phyloP scores from a whole-genome alignment of 164 flowering plant genomes.

The Litsea cubeba region DNA sequence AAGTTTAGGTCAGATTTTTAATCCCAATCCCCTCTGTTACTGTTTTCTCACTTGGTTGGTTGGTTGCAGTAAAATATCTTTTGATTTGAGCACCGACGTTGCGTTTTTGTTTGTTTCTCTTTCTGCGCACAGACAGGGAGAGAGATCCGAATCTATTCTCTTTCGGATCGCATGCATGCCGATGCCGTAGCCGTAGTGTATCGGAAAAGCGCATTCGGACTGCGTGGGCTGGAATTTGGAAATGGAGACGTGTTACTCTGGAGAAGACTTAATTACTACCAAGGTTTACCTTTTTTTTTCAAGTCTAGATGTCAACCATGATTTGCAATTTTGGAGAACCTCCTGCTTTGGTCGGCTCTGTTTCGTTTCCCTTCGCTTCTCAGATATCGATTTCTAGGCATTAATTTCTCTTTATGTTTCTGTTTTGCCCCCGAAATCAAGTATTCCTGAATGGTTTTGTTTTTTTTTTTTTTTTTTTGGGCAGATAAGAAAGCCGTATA shows the following conservation, averaged over 20 bases:
- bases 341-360: too few species aligned
- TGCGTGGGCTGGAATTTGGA: constrained; percentile 20
- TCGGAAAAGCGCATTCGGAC: constrained; percentile 31
- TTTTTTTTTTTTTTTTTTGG: too few species aligned
- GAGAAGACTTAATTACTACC: constrained; percentile 45
- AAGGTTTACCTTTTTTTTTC: background rate
- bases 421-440: background rate
- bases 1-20: too few species aligned
- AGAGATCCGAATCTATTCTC: background rate
- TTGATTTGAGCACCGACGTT: too few species aligned
- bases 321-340: too few species aligned
- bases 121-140: background rate
- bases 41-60: too few species aligned
- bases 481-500: constrained; percentile 91
- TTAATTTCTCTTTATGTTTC: background rate
- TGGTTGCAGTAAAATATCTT: too few species aligned
- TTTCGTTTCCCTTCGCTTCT: too few species aligned
- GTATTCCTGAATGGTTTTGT: too few species aligned
- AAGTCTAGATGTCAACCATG: too few species aligned
- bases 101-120: background rate
- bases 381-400: background rate
- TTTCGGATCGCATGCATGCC: constrained; percentile 17
- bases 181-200: constrained; percentile 21
- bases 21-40: too few species aligned
- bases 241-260: constrained; percentile 52